These are phyloP conservation scores for Blepharisma japonicum DNA, from an alignment of 73 alveolate species.

Conservation along the genomic window DNA sequence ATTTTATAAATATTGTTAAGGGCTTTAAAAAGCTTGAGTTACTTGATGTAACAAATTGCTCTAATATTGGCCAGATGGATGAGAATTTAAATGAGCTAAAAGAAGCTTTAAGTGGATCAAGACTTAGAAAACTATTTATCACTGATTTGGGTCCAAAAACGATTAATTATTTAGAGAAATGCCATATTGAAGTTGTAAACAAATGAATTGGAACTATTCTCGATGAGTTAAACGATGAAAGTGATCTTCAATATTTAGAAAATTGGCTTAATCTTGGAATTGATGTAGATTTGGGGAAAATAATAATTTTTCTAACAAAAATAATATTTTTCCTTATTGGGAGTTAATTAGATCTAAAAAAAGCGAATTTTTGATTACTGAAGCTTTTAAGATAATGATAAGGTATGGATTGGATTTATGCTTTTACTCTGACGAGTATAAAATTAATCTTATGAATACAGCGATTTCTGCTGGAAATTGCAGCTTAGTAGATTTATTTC, in stretches of 20 bases:
- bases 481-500: not conserved
- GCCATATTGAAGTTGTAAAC: not conserved
- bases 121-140: not conserved
- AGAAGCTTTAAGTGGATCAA: not conserved
- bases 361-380: not conserved
- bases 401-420: not conserved
- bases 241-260: not conserved
- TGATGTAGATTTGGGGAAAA: not conserved
- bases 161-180: not conserved
- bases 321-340: not conserved
- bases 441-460: not conserved
- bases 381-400: not conserved
- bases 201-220: not conserved
- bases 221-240: not conserved
- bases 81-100: not conserved
- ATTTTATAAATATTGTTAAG: not conserved
- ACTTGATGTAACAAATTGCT: not conserved
- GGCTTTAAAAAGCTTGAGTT: not conserved
- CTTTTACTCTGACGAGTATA: not conserved
- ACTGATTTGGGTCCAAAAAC: not conserved
- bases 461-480: not conserved
- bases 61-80: not conserved
- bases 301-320: not conserved
- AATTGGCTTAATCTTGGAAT: not conserved
- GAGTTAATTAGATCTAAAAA: not conserved